These are phyloP conservation scores for Corylus americana DNA, from an alignment of 306 rosid species.

Conservation along the genomic window DNA sequence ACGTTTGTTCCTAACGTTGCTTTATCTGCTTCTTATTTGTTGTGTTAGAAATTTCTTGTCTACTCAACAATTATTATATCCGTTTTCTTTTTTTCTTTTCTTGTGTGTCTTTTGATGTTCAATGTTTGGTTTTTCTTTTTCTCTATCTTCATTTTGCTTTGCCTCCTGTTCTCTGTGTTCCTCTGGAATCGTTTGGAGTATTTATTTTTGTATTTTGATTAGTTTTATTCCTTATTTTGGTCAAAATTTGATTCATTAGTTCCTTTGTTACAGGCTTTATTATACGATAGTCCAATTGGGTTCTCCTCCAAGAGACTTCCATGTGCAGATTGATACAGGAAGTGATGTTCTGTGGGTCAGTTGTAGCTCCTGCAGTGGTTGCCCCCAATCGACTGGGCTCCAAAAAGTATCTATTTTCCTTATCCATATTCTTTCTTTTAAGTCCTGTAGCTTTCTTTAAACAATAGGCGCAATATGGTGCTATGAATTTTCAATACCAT, in stretches of 20 bases:
- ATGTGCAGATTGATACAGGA: slow-evolving; percentile 97
- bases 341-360: slow-evolving; percentile 97
- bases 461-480: neutral
- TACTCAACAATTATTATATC: neutral
- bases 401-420: slow-evolving; percentile 46
- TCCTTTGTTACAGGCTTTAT: slow-evolving; percentile 64
- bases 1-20: neutral
- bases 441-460: slow-evolving; percentile 15
- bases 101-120: neutral
- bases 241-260: neutral
- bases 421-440: neutral
- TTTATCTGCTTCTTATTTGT: neutral
- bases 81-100: neutral
- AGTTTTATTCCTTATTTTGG: neutral
- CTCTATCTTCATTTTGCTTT: neutral
- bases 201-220: neutral
- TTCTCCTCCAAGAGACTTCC: slow-evolving; percentile 81
- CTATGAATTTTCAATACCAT: slow-evolving; percentile 5
- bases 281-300: slow-evolving; percentile 82
- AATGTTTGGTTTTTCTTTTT: neutral
- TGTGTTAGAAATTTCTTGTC: neutral
- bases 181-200: neutral
- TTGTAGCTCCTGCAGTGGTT: slow-evolving; percentile 85
- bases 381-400: slow-evolving; percentile 87
- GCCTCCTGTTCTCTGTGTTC: neutral